These are phyloP conservation scores for Fraxinus ornus DNA, from an alignment of 305 asterid species.

Conservation along the genomic window DNA sequence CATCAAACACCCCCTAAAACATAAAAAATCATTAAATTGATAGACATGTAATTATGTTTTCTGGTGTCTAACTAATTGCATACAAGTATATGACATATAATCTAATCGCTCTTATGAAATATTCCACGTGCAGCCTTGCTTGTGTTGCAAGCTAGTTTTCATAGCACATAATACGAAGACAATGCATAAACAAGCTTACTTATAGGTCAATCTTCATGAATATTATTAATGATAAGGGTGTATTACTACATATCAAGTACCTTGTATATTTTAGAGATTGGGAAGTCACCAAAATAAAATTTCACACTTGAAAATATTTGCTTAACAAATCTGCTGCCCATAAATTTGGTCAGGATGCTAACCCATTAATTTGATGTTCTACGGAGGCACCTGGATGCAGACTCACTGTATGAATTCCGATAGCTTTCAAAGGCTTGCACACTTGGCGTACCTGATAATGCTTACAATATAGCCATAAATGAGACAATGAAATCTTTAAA, in stretches of 20 bases:
- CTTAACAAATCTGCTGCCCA: neutral
- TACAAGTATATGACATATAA: neutral
- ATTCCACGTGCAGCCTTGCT: neutral
- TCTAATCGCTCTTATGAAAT: neutral
- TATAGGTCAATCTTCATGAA: neutral
- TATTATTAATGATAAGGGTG: neutral
- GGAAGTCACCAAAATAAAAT: neutral
- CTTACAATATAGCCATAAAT: neutral
- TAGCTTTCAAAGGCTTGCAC: conserved; percentile 47
- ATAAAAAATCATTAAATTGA: neutral
- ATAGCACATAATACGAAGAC: neutral
- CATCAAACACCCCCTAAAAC: neutral
- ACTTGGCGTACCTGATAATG: conserved; percentile 39
- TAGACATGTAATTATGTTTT: neutral
- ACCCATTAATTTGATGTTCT: conserved; percentile 50
- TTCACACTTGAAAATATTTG: neutral
- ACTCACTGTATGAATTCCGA: conserved; percentile 48
- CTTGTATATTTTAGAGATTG: neutral
- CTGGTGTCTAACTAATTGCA: neutral
- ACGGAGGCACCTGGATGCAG: conserved; percentile 48
- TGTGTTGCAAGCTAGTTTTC: neutral
- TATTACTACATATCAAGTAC: neutral
- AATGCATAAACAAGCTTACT: neutral
- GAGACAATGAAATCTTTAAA: neutral
- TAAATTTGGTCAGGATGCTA: conserved; percentile 10